Conservation (phyloP, 1,284 basidiomycete genomes). For the Agroathelia rolfsii region DNA sequence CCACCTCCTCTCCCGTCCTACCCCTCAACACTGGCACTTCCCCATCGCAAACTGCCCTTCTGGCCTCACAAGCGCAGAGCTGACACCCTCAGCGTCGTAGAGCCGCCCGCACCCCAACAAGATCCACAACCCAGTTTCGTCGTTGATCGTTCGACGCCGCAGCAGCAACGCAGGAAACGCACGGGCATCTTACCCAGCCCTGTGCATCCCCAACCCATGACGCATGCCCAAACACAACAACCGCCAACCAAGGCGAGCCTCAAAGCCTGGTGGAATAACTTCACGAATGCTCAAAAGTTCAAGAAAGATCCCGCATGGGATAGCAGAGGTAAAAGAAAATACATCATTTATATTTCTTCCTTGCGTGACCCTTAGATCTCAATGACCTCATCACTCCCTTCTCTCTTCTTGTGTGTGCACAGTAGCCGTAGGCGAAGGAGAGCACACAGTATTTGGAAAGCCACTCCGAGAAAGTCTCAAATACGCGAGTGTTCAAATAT, state of each 20-base stretch:
- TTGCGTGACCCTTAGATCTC: constrained; percentile 5
- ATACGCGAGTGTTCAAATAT: constrained; percentile 90
- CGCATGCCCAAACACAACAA: constrained; percentile 5
- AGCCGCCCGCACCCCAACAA: neutral
- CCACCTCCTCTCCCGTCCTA: too few relatives aligned
- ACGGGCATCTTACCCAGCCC: neutral
- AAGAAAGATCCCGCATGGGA: too few relatives aligned
- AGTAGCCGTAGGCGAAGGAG: constrained; percentile 17
- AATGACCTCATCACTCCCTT: constrained; percentile 8
- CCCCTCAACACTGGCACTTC: constrained; percentile 4
- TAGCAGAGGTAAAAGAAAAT: constrained; percentile 31
- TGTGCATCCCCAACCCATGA: neutral
- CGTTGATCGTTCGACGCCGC: too few relatives aligned
- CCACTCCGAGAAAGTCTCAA: constrained; percentile 77
- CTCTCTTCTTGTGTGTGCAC: constrained; percentile 6
- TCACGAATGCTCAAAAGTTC: constrained; percentile 49
- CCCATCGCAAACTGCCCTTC: constrained; percentile 4
- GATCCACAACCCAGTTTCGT: neutral
- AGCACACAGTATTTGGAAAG: constrained; percentile 73
- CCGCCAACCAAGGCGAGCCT: constrained; percentile 53
- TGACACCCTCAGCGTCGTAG: neutral
- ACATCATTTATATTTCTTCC: constrained; percentile 12
- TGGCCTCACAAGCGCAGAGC: constrained; percentile 1
- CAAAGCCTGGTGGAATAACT: constrained; percentile 79
- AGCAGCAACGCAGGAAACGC: too few relatives aligned